These are phyloP conservation scores for Rhypophila decipiens DNA, from an alignment of 495 filamentous ascomycete species.

Conservation along the genomic window DNA sequence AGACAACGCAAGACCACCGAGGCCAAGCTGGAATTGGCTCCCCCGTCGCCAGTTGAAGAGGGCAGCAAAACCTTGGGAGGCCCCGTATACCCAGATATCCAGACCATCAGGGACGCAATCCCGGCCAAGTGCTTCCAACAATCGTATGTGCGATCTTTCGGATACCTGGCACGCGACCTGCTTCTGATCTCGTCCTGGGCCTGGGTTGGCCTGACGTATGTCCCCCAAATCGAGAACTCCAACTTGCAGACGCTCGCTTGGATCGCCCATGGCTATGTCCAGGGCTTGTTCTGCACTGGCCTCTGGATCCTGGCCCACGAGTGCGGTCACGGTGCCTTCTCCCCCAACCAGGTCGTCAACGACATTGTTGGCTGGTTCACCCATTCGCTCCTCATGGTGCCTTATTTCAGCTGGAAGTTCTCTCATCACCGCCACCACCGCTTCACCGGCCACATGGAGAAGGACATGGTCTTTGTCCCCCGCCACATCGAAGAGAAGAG, in stretches of 20 bases:
- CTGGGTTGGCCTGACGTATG: slow-evolving; percentile 58
- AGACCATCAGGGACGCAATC: slow-evolving; percentile 73
- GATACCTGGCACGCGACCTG: slow-evolving; percentile 66
- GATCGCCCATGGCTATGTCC: slow-evolving; percentile 62
- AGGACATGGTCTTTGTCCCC: slow-evolving; percentile 96
- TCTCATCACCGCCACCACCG: slow-evolving; percentile 92
- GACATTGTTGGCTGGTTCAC: slow-evolving; percentile 77
- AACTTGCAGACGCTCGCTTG: slow-evolving; percentile 51
- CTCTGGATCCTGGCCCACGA: slow-evolving; percentile 84
- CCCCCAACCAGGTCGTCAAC: slow-evolving; percentile 68
- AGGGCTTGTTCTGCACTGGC: slow-evolving; percentile 75
- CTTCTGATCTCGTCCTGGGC: slow-evolving; percentile 53
- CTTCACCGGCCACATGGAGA: slow-evolving; percentile 89
- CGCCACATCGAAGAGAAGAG: slow-evolving; percentile 69
- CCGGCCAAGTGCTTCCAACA: slow-evolving; percentile 74
- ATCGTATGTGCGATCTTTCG: slow-evolving; percentile 53
- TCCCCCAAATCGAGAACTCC: slow-evolving; percentile 50
- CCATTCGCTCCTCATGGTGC: slow-evolving; percentile 75
- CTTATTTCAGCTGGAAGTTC: slow-evolving; percentile 92
- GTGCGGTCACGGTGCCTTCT: slow-evolving; percentile 84
- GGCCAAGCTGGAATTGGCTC: slow-evolving; percentile 53
- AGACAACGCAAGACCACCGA: slow-evolving; percentile 15
- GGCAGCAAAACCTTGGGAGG: slow-evolving; percentile 50
- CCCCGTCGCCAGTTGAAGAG: slow-evolving; percentile 20
- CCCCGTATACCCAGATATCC: slow-evolving; percentile 64